phyloP scores from a whole-genome alignment of 768 basidiomycete genomes.

The Termitomyces sp. region DNA sequence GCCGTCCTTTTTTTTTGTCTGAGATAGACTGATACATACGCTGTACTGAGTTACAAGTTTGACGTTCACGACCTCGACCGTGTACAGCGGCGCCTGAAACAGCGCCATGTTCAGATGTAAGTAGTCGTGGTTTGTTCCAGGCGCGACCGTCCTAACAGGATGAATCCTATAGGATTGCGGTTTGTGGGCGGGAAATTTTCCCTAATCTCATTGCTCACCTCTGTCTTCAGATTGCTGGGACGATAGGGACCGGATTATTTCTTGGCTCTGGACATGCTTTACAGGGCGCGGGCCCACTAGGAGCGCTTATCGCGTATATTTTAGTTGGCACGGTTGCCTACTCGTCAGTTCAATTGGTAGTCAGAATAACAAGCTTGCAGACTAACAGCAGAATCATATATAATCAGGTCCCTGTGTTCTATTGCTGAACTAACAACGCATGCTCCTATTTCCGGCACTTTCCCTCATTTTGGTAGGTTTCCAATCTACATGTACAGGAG shows the following conservation, averaged over 20 bases:
- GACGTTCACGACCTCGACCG: conserved; percentile 61
- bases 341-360: conserved; percentile 32
- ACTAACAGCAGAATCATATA: not conserved
- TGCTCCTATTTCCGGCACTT: conserved; percentile 75
- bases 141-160: not conserved
- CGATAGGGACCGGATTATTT: conserved; percentile 71
- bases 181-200: conserved; percentile 24
- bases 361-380: not conserved
- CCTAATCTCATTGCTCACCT: not conserved
- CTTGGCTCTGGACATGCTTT: conserved; percentile 65
- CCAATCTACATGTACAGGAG: not conserved
- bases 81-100: conserved; percentile 68
- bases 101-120: conserved; percentile 77
- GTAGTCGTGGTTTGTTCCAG: conserved; percentile 14
- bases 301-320: conserved; percentile 59
- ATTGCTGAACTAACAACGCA: conserved; percentile 78
- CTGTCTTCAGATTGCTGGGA: conserved; percentile 55
- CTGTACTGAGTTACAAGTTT: conserved; percentile 34
- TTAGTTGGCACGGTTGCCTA: conserved; percentile 65
- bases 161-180: conserved; percentile 48
- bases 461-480: conserved; percentile 57
- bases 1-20: not conserved
- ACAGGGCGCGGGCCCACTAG: conserved; percentile 55
- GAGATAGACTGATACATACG: not conserved
- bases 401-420: conserved; percentile 49